Conservation (phyloP, 2,329 filamentous ascomycete genomes). For the Exophiala bonariae region DNA sequence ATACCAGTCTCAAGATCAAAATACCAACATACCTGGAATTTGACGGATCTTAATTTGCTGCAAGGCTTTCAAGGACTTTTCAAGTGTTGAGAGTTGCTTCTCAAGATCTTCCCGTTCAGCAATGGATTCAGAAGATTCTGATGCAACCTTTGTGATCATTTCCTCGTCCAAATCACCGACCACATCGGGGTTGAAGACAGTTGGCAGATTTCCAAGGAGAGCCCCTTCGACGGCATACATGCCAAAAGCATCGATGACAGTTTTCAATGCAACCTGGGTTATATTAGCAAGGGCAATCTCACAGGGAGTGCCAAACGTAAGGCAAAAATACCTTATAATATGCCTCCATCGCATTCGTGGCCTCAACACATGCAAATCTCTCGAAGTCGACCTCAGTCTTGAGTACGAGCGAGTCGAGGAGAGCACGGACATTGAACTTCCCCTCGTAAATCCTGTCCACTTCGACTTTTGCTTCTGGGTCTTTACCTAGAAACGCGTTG, state of each 20-base stretch:
- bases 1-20: no score
- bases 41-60: no score
- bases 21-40: no score
- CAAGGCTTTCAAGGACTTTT: conserved; percentile 19
- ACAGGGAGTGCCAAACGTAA: not conserved
- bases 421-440: conserved; percentile 5
- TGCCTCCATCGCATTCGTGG: conserved; percentile 43
- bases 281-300: not conserved
- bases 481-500: not conserved
- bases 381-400: conserved; percentile 37
- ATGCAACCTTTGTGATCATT: conserved; percentile 39
- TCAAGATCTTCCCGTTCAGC: conserved; percentile 16
- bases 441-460: not conserved
- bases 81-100: conserved; percentile 31
- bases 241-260: conserved; percentile 51
- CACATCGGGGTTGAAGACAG: conserved; percentile 41
- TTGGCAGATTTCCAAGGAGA: conserved; percentile 42
- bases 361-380: conserved; percentile 38
- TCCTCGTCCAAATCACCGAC: conserved; percentile 39
- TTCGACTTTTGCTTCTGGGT: not conserved
- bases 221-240: conserved; percentile 52
- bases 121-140: conserved; percentile 17
- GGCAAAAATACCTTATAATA: conserved; percentile 44
- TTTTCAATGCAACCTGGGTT: conserved; percentile 42
- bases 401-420: conserved; percentile 12